A percentile compares a stretch with the other conserved stretches of the same genome.
phyloP scores from a whole-genome alignment of 2,329 filamentous ascomycete genomes.

The Hypoxylon sp. region DNA sequence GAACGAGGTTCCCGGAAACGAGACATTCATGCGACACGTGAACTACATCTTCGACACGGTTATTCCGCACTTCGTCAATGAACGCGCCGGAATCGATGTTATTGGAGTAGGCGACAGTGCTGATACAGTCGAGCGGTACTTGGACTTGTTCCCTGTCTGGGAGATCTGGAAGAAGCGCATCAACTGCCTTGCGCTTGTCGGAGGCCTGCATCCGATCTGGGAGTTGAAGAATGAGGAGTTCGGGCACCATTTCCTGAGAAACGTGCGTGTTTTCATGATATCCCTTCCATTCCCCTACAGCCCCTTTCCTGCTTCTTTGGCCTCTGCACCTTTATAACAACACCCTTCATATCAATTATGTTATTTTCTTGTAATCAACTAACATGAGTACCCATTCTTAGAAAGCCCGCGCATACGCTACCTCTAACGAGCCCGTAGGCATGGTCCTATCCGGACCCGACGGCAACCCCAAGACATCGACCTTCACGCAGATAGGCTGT shows the following conservation, averaged over 20 bases:
- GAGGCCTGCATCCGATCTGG: conserved; percentile 60
- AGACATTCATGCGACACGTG: conserved; percentile 72
- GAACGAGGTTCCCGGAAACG: conserved; percentile 76
- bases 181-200: conserved; percentile 66
- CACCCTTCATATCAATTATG: too few relatives aligned
- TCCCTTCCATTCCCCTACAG: not conserved
- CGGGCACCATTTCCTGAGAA: conserved; percentile 63
- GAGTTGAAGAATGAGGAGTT: conserved; percentile 63
- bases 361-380: not conserved
- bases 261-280: conserved; percentile 58
- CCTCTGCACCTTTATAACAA: too few relatives aligned
- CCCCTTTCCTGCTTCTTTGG: too few relatives aligned
- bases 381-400: conserved; percentile 50
- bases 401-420: conserved; percentile 73
- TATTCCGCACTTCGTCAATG: conserved; percentile 64
- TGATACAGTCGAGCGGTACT: conserved; percentile 69
- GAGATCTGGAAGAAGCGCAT: conserved; percentile 60
- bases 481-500: conserved; percentile 68
- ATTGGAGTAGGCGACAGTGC: conserved; percentile 80
- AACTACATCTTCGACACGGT: conserved; percentile 76
- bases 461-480: conserved; percentile 60
- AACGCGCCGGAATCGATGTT: conserved; percentile 74
- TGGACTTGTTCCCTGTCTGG: conserved; percentile 71
- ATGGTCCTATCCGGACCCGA: conserved; percentile 67
- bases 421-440: conserved; percentile 67